Evolutionary conservation across 176 grass and related monocot genomes (phyloP).

Genomic region (Elymus sibiricus): DNA sequence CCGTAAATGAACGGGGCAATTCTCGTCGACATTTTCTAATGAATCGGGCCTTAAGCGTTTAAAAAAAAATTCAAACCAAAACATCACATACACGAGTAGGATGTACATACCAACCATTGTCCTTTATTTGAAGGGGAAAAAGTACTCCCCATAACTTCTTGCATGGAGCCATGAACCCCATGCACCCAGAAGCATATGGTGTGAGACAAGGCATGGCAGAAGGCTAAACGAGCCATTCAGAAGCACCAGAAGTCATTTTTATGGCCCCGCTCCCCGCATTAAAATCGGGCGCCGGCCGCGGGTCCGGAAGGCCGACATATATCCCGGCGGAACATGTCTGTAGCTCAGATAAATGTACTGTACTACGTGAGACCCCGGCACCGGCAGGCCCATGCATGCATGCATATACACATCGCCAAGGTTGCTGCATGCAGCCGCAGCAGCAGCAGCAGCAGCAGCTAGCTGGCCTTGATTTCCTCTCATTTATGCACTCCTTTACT

Average conservation of each 20-base stretch:
- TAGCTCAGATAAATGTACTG: slow-evolving; percentile 8
- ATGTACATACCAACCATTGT: neutral
- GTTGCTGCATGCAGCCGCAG: neutral
- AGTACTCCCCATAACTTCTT: neutral
- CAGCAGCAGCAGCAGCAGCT: neutral
- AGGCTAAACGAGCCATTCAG: neutral
- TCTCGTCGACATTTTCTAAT: no score
- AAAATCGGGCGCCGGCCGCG: neutral
- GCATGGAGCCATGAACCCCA: neutral
- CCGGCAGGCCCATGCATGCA: slow-evolving; percentile 1
- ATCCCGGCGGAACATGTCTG: slow-evolving; percentile 32
- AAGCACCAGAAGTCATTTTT: neutral
- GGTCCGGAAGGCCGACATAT: slow-evolving; percentile 18
- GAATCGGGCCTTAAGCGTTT: no score
- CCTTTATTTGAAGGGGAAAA: neutral
- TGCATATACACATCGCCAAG: neutral
- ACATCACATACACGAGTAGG: neutral
- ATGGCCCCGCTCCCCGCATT: slow-evolving; percentile 2
- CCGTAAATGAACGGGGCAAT: no score
- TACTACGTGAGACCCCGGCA: neutral
- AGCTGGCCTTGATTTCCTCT: slow-evolving; percentile 26
- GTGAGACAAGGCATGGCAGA: neutral
- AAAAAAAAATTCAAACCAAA: neutral
- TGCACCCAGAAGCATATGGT: neutral
- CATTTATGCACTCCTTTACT: slow-evolving; percentile 33